phyloP scores from a whole-genome alignment of 345 rosid genomes.

The Hibiscus tridactylites region DNA sequence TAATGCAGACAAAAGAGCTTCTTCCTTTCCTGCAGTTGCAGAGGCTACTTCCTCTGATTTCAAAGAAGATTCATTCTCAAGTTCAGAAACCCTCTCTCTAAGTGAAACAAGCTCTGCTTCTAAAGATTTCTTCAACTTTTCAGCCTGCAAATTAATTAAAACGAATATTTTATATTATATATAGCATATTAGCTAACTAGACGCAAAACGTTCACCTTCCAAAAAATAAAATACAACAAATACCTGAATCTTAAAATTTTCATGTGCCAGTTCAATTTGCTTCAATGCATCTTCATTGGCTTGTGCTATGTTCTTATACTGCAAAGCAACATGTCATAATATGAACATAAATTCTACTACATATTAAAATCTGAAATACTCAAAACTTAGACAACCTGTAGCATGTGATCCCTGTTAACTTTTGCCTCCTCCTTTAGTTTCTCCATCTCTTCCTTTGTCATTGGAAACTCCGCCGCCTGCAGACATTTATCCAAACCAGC shows the following conservation, averaged over 20 bases:
- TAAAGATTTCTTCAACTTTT: slow-evolving; percentile 51
- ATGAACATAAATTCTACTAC: neutral
- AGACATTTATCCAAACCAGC: slow-evolving; percentile 18
- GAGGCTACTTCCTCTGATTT: slow-evolving; percentile 65
- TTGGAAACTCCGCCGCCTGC: slow-evolving; percentile 44
- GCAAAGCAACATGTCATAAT: slow-evolving; percentile 25
- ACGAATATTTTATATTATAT: neutral
- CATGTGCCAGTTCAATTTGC: slow-evolving; percentile 91
- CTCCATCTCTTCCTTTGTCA: slow-evolving; percentile 57
- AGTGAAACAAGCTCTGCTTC: slow-evolving; percentile 68
- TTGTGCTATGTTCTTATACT: slow-evolving; percentile 93
- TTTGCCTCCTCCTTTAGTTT: slow-evolving; percentile 70
- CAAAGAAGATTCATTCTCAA: slow-evolving; percentile 54
- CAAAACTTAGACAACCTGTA: slow-evolving; percentile 48
- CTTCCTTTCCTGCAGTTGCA: slow-evolving; percentile 60
- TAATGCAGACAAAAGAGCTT: slow-evolving; percentile 54
- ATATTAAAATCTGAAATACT: neutral
- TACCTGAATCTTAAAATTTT: slow-evolving; percentile 76
- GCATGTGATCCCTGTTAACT: slow-evolving; percentile 84
- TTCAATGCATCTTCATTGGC: slow-evolving; percentile 82
- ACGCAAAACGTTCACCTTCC: neutral
- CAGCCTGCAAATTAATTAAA: slow-evolving; percentile 41
- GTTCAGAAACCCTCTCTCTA: slow-evolving; percentile 60
- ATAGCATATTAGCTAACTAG: neutral
- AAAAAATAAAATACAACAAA: neutral